Percentiles rank a stretch among this genome's conserved stretches.
Evolutionary conservation across 208 protist genomes (phyloP).

Genomic region (Leishmania martiniquensis): DNA sequence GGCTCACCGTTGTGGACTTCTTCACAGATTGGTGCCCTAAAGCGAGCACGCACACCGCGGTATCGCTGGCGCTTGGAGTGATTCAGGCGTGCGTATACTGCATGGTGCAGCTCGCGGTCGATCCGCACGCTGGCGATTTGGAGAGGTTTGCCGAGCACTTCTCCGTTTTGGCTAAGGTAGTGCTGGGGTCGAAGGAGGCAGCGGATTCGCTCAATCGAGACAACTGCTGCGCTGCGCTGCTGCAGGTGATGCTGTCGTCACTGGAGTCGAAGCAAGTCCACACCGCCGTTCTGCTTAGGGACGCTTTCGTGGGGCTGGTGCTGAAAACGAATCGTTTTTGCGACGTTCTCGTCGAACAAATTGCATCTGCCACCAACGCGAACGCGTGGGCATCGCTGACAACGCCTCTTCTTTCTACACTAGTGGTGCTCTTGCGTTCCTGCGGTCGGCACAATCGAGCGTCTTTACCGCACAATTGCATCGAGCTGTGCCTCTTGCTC

Average conservation of each 20-base stretch:
- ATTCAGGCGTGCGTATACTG: constrained; percentile 29
- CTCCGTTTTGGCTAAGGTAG: constrained; percentile 42
- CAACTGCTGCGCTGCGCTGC: constrained; percentile 29
- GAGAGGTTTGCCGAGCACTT: constrained; percentile 40
- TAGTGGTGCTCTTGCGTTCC: constrained; percentile 46
- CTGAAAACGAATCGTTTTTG: constrained; percentile 51
- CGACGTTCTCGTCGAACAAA: constrained; percentile 37
- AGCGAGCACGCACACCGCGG: constrained; percentile 23
- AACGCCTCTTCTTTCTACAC: constrained; percentile 52
- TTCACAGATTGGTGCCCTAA: constrained; percentile 42
- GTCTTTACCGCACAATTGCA: constrained; percentile 49
- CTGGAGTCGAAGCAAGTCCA: constrained; percentile 12
- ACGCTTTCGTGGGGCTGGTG: constrained; percentile 47
- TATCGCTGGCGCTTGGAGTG: constrained; percentile 24
- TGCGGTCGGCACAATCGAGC: constrained; percentile 36
- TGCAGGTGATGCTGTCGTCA: constrained; percentile 44
- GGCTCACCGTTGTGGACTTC: constrained; percentile 35
- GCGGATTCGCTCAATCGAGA: constrained; percentile 25
- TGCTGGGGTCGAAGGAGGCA: constrained; percentile 25
- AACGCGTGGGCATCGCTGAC: constrained; percentile 37
- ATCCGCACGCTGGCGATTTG: constrained; percentile 11
- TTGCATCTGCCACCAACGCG: constrained; percentile 34
- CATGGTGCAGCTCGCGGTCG: constrained; percentile 14
- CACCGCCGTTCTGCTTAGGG: constrained; percentile 44
- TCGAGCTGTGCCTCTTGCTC: constrained; percentile 67